Percentiles rank a stretch among this genome's conserved stretches.
These are phyloP conservation scores for Kokia cookei DNA, from an alignment of 441 rosid genomes.

Conservation along the genomic window DNA sequence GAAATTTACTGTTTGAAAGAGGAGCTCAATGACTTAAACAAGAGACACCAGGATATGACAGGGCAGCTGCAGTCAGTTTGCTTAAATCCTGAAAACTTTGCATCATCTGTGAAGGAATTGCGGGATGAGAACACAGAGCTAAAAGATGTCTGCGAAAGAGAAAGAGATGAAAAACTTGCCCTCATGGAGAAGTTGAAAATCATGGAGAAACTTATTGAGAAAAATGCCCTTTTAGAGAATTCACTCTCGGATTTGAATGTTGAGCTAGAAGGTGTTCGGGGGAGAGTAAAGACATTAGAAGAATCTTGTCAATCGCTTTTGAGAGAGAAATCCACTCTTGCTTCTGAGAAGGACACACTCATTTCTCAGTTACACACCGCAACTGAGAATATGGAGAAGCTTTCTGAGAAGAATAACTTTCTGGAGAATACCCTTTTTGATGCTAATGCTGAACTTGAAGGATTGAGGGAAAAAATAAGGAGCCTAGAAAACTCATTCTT, in stretches of 20 bases:
- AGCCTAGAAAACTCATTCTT: slow-evolving; percentile 54
- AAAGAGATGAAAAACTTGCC: slow-evolving; percentile 44
- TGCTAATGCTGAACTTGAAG: slow-evolving; percentile 72
- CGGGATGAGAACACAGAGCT: slow-evolving; percentile 56
- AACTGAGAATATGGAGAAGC: slow-evolving; percentile 49
- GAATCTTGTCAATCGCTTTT: slow-evolving; percentile 49
- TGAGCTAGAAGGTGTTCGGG: slow-evolving; percentile 69
- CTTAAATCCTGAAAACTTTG: slow-evolving; percentile 51
- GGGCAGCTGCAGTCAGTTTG: slow-evolving; percentile 75
- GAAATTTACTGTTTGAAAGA: slow-evolving; percentile 92
- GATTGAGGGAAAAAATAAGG: slow-evolving; percentile 41
- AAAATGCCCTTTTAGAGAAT: slow-evolving; percentile 68
- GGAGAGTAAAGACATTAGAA: slow-evolving; percentile 59
- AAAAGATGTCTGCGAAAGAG: slow-evolving; percentile 47
- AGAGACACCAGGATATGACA: slow-evolving; percentile 49
- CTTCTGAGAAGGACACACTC: slow-evolving; percentile 56
- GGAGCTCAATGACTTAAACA: slow-evolving; percentile 68
- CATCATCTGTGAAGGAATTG: slow-evolving; percentile 56
- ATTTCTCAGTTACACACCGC: slow-evolving; percentile 51
- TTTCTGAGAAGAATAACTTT: slow-evolving; percentile 53
- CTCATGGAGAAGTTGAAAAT: slow-evolving; percentile 55
- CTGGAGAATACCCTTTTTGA: slow-evolving; percentile 66
- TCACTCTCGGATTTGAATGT: slow-evolving; percentile 77
- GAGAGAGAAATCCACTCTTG: slow-evolving; percentile 56
- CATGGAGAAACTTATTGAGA: slow-evolving; percentile 77